These are phyloP conservation scores for Rhodomyrtus psidioides DNA, from an alignment of 441 rosid species.

Conservation along the genomic window DNA sequence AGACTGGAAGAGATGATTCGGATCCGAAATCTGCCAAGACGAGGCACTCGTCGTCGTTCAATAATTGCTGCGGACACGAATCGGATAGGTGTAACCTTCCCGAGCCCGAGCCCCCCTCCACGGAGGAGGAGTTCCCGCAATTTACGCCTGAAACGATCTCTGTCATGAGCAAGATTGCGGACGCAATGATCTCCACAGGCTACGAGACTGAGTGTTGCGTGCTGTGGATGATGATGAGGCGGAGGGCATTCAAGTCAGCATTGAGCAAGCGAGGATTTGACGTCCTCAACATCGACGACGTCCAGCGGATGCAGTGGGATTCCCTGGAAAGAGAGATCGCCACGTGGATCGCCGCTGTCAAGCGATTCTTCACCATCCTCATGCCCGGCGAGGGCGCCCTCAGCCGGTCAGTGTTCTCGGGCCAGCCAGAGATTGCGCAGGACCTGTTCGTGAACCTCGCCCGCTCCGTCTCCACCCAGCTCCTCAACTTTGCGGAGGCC, in stretches of 20 bases:
- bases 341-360: slow-evolving; percentile 22
- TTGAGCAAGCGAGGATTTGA: slow-evolving; percentile 27
- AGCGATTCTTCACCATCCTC: slow-evolving; percentile 16
- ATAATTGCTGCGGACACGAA: background rate
- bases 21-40: slow-evolving; percentile 19
- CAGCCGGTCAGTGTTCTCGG: slow-evolving; percentile 22
- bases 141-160: slow-evolving; percentile 15
- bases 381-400: slow-evolving; percentile 27
- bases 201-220: slow-evolving; percentile 36
- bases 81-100: background rate
- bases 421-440: slow-evolving; percentile 15
- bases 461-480: slow-evolving; percentile 25
- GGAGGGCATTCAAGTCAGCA: slow-evolving; percentile 20
- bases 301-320: slow-evolving; percentile 38
- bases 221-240: slow-evolving; percentile 18
- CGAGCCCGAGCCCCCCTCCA: background rate
- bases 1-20: background rate
- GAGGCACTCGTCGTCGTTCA: slow-evolving; percentile 11
- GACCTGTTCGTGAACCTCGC: slow-evolving; percentile 34
- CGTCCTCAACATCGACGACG: slow-evolving; percentile 28
- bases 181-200: slow-evolving; percentile 33
- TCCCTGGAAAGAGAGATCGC: slow-evolving; percentile 35
- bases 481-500: slow-evolving; percentile 44
- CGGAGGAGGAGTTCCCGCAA: slow-evolving; percentile 22
- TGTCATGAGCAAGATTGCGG: slow-evolving; percentile 22